Base-by-base conservation (phyloP, 345 rosid genomes). In the Aquilaria yunnanensis region DNA sequence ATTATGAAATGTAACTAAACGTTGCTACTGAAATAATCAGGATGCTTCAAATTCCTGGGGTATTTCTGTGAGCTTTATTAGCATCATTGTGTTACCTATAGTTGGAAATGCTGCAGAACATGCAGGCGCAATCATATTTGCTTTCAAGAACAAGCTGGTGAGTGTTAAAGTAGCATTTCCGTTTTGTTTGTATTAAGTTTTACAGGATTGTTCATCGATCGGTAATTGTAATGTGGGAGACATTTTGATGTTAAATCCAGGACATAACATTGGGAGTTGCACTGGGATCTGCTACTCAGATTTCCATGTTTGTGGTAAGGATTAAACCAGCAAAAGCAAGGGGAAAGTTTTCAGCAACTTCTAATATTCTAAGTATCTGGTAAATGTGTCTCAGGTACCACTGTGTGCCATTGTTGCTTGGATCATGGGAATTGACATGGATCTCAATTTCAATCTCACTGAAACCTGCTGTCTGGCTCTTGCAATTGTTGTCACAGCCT, bases 101-200 rank as follows among this genome's bases (percentile, higher is more conserved):
- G 96, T 93, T 60, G 96, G 98, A 71, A 93, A 93, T 50, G 98
- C 98, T 4, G 92, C 97, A 6, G 96, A 90, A 72, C 98, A 93
- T 50, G 98, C 96, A 14, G 94, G 97, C 54, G 98, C 98, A 9
- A 58, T 93, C 80, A 86, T 90, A 33, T 93, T 93, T 66, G 98
- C 98, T 6, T 93, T 85, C 67, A 93, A 90, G 72, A 86, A 93
- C 85, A 90, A 93, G 77, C 52, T 88, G 62, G 98, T 87, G 62
- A 78, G 89, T 57, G 43, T 12, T 9, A 13, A 2, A 5, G 14
- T 1, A 9, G 12, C 41, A 9, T 31, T 23, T 47, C 2, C 12
- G 29, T 63, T 9, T 6, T 56, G 23, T 51, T 30, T 9, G 8
- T 37, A 5, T 55, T 12, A 2, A 45, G 46, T 53, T 50, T 14